Percentiles rank a stretch among this genome's conserved stretches.
These are phyloP conservation scores for Puccinia polysora DNA, from an alignment of 1,284 basidiomycete species.

Conservation along the genomic window DNA sequence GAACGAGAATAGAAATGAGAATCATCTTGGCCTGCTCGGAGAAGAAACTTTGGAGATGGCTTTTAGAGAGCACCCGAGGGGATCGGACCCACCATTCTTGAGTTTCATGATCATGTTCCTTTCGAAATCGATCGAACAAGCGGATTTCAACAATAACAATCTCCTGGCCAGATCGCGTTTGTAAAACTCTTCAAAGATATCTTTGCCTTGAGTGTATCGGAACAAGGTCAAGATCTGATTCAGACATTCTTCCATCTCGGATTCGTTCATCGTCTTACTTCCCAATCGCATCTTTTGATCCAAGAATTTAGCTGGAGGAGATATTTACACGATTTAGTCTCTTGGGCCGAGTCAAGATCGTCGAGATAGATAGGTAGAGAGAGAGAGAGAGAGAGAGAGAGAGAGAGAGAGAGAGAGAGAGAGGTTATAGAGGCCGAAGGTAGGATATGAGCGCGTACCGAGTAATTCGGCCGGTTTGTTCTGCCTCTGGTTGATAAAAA, in stretches of 20 bases:
- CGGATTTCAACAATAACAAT: slow-evolving; percentile 75
- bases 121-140: slow-evolving; percentile 78
- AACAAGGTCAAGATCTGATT: slow-evolving; percentile 77
- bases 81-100: slow-evolving; percentile 65
- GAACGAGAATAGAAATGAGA: too few species aligned
- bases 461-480: slow-evolving; percentile 92
- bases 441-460: too few species aligned
- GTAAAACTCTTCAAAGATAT: slow-evolving; percentile 83
- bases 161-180: slow-evolving; percentile 82
- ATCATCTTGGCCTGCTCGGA: too few species aligned
- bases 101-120: slow-evolving; percentile 79
- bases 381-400: too few species aligned
- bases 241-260: slow-evolving; percentile 65
- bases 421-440: too few species aligned
- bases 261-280: slow-evolving; percentile 68
- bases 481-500: slow-evolving; percentile 72
- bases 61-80: too few species aligned
- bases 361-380: too few species aligned
- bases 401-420: too few species aligned
- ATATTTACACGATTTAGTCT: too few species aligned
- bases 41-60: too few species aligned
- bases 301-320: slow-evolving; percentile 84
- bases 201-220: slow-evolving; percentile 68
- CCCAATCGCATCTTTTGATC: slow-evolving; percentile 81
- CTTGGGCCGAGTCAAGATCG: too few species aligned